These are phyloP conservation scores for Aspergillus sp. DNA, from an alignment of 2,329 filamentous ascomycete species.

Conservation along the genomic window DNA sequence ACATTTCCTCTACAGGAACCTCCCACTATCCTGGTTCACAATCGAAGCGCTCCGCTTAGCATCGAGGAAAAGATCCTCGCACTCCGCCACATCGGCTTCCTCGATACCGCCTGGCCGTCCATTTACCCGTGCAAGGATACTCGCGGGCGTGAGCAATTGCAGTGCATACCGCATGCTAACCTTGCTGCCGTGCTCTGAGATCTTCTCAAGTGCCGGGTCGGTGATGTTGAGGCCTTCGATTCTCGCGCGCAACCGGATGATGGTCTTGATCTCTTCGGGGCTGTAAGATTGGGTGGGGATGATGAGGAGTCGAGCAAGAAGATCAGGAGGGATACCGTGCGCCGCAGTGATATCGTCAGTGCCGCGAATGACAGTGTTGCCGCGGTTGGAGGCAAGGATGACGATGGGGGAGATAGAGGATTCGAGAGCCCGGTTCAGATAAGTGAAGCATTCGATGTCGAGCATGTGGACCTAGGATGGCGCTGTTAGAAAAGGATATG, in stretches of 20 bases:
- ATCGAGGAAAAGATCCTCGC: constrained; percentile 76
- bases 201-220: constrained; percentile 76
- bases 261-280: constrained; percentile 81
- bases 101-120: constrained; percentile 65
- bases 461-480: constrained; percentile 83
- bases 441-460: constrained; percentile 97
- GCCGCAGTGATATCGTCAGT: constrained; percentile 71
- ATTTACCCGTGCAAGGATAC: constrained; percentile 81
- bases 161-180: constrained; percentile 89
- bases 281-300: constrained; percentile 88
- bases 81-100: constrained; percentile 67
- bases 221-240: constrained; percentile 73
- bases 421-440: constrained; percentile 96
- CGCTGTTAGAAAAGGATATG: neutral
- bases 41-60: constrained; percentile 68
- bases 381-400: constrained; percentile 92
- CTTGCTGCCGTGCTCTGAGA: constrained; percentile 76
- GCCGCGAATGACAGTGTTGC: constrained; percentile 85
- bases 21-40: constrained; percentile 56
- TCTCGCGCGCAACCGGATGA: constrained; percentile 74
- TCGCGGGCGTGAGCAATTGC: constrained; percentile 81
- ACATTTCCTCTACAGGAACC: constrained; percentile 48
- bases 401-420: constrained; percentile 92
- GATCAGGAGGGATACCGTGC: constrained; percentile 89
- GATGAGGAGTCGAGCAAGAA: constrained; percentile 88